Evolutionary conservation across 1,284 basidiomycete species (phyloP).

Genomic region (Cystobasidium pallidum): DNA sequence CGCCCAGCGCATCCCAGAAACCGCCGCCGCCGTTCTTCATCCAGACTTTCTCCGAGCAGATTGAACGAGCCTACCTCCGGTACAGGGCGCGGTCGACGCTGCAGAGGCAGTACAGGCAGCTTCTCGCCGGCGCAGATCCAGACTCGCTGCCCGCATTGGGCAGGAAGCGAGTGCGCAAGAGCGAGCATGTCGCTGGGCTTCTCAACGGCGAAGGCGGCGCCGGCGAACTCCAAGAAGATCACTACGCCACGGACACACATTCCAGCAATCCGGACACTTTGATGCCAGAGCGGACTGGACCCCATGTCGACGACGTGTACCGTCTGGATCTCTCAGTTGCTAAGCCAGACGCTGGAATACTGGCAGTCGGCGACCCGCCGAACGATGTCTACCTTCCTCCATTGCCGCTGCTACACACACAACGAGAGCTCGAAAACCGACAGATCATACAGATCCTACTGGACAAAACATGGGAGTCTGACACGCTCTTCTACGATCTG

Average conservation of each 20-base stretch:
- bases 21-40: slow-evolving; percentile 34
- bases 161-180: slow-evolving; percentile 15
- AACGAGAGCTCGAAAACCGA: slow-evolving; percentile 24
- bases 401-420: neutral
- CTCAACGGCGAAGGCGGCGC: no score
- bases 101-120: slow-evolving; percentile 37
- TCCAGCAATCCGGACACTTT: neutral
- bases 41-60: slow-evolving; percentile 29
- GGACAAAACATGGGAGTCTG: slow-evolving; percentile 17
- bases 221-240: no score
- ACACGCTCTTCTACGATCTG: slow-evolving; percentile 33
- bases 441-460: slow-evolving; percentile 18
- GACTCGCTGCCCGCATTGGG: slow-evolving; percentile 22
- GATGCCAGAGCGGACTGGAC: neutral
- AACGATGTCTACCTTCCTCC: slow-evolving; percentile 40
- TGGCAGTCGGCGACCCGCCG: slow-evolving; percentile 35
- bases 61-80: slow-evolving; percentile 31
- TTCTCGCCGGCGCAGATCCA: slow-evolving; percentile 31
- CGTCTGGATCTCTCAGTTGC: slow-evolving; percentile 33
- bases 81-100: slow-evolving; percentile 27
- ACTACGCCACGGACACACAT: no score
- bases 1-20: neutral
- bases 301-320: slow-evolving; percentile 38
- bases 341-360: slow-evolving; percentile 33
- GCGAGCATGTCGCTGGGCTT: neutral